Percentiles rank a stretch among this genome's conserved stretches.
Conservation (phyloP, 805 yeast genomes). For the Kluyveromyces aestuarii region DNA sequence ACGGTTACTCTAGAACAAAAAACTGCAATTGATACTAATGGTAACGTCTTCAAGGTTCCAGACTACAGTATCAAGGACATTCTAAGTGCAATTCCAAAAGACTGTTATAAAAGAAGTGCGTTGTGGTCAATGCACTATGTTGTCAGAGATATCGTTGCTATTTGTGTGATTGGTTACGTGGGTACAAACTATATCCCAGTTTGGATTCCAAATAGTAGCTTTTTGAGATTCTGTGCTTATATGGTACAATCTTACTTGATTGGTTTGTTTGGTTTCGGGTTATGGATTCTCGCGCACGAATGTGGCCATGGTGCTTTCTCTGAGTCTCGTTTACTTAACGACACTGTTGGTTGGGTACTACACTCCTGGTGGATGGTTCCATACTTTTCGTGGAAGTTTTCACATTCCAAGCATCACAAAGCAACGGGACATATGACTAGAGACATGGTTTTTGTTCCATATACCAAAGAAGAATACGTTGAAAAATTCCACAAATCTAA, state of each 20-base stretch:
- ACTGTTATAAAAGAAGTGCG: slow-evolving; percentile 61
- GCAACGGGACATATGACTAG: slow-evolving; percentile 76
- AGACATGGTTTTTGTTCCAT: slow-evolving; percentile 82
- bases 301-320: slow-evolving; percentile 86
- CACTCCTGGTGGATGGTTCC: slow-evolving; percentile 78
- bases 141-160: slow-evolving; percentile 49
- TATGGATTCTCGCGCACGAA: slow-evolving; percentile 85
- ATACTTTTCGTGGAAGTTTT: slow-evolving; percentile 77
- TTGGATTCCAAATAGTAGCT: slow-evolving; percentile 6
- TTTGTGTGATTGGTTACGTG: slow-evolving; percentile 39
- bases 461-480: slow-evolving; percentile 49
- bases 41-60: slow-evolving; percentile 63
- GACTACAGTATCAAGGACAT: slow-evolving; percentile 70
- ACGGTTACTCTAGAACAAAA: slow-evolving; percentile 33
- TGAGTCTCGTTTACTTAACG: slow-evolving; percentile 62
- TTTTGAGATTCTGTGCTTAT: slow-evolving; percentile 52
- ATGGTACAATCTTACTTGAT: slow-evolving; percentile 40
- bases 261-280: slow-evolving; percentile 66
- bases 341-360: slow-evolving; percentile 72
- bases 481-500: slow-evolving; percentile 25
- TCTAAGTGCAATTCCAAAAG: slow-evolving; percentile 59
- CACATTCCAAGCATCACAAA: slow-evolving; percentile 85
- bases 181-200: slow-evolving; percentile 7
- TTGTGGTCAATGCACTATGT: slow-evolving; percentile 52
- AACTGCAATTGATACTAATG: slow-evolving; percentile 49